phyloP scores from a whole-genome alignment of 1,284 basidiomycete genomes.

The Ustilago cynodontis region DNA sequence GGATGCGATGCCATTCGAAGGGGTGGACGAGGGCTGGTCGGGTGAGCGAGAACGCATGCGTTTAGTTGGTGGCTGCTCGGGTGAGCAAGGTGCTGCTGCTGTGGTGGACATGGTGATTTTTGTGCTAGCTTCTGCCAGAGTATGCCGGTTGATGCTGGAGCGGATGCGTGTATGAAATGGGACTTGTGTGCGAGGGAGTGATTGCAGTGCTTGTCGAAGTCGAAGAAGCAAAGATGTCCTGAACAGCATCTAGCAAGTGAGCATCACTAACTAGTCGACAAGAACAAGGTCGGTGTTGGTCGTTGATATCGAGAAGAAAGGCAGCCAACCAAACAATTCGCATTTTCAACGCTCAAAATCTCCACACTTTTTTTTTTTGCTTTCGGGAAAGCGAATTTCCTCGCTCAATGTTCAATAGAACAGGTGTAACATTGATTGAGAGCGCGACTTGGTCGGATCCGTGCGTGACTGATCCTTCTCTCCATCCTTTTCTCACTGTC shows the following conservation, averaged over 20 bases:
- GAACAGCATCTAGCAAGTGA: slow-evolving; percentile 31
- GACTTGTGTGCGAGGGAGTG: neutral
- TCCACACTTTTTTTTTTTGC: slow-evolving; percentile 17
- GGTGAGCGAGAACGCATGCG: slow-evolving; percentile 41
- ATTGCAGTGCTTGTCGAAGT: neutral
- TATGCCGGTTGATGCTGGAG: neutral
- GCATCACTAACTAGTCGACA: too few species aligned
- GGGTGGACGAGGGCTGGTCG: neutral
- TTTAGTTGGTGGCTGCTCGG: slow-evolving; percentile 40
- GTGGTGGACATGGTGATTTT: slow-evolving; percentile 17
- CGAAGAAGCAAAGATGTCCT: slow-evolving; percentile 1
- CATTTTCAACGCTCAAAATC: slow-evolving; percentile 20
- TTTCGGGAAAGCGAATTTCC: neutral
- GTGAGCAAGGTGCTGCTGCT: slow-evolving; percentile 20
- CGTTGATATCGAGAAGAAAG: neutral
- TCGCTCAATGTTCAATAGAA: too few species aligned
- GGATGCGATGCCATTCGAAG: slow-evolving; percentile 1
- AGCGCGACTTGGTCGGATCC: slow-evolving; percentile 15
- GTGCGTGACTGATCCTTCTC: slow-evolving; percentile 23
- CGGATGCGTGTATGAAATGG: neutral
- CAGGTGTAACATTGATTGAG: slow-evolving; percentile 18
- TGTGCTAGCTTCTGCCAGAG: neutral
- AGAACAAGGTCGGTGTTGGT: neutral
- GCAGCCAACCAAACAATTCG: slow-evolving; percentile 18
- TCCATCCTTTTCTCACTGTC: neutral